Conservation (phyloP, 2,329 filamentous ascomycete genomes). For the Colletotrichum sidae region DNA sequence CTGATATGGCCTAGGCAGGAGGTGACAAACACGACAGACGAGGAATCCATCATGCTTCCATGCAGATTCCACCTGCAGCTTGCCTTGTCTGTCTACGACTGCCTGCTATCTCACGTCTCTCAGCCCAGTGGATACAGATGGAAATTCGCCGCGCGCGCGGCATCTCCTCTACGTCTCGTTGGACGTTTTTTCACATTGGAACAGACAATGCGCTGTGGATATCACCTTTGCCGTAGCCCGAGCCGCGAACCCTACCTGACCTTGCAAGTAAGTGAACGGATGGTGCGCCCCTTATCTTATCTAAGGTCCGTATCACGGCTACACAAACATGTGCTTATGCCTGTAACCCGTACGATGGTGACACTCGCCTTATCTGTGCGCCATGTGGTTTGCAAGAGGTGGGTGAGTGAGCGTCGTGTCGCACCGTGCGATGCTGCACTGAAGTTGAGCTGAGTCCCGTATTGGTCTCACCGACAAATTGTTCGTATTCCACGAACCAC, state of each 20-base stretch:
- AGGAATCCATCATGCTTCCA: background rate
- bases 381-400: conserved; percentile 3
- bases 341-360: background rate
- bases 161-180: background rate
- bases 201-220: background rate
- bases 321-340: conserved; percentile 18
- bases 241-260: conserved; percentile 14
- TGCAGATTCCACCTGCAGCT: conserved; percentile 16
- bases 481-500: conserved; percentile 4
- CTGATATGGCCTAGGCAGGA: too few relatives aligned
- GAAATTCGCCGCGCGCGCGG: background rate
- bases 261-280: background rate
- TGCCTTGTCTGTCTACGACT: background rate
- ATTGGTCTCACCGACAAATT: conserved; percentile 19
- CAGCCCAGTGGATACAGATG: background rate
- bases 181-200: too few relatives aligned
- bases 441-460: conserved; percentile 1
- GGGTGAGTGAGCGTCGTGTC: conserved; percentile 8
- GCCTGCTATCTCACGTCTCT: conserved; percentile 1
- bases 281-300: background rate
- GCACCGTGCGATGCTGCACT: background rate
- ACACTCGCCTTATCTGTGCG: conserved; percentile 14
- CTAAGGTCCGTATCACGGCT: conserved; percentile 1
- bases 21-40: background rate
- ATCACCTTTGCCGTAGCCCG: conserved; percentile 20